Conservation (phyloP, 352 stramenopile genomes). For the Plasmopara muralis region DNA sequence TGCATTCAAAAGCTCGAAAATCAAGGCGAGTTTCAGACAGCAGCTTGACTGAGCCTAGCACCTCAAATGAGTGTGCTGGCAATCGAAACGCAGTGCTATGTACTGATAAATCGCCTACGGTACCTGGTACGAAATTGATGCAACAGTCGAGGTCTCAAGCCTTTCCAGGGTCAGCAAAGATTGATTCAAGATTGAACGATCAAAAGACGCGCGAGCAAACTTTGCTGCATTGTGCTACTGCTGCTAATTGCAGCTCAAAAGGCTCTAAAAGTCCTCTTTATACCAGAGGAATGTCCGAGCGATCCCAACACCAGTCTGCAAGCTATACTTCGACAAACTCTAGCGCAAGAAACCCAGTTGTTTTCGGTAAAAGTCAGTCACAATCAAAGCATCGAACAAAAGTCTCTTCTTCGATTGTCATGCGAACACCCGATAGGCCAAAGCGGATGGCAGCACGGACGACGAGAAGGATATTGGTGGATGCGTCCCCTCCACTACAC, state of each 20-base stretch:
- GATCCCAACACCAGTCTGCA: conserved; percentile 5
- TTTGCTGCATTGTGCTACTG: conserved; percentile 8
- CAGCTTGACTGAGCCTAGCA: conserved; percentile 9
- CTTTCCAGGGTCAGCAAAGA: conserved; percentile 1
- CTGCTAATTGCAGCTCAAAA: conserved; percentile 5
- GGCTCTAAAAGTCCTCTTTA: conserved; percentile 6
- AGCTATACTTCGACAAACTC: conserved; percentile 3
- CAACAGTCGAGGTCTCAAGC: conserved; percentile 1
- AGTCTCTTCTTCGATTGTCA: conserved; percentile 39
- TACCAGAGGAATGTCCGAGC: conserved; percentile 13
- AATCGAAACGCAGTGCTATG: conserved; percentile 4
- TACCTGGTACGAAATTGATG: conserved; percentile 1
- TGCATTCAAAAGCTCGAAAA: conserved; percentile 13
- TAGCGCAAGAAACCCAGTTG: conserved; percentile 2
- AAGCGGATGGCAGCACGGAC: conserved; percentile 38
- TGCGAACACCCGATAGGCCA: conserved; percentile 73
- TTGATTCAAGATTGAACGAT: background rate
- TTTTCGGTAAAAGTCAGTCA: conserved; percentile 2
- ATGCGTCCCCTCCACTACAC: conserved; percentile 68
- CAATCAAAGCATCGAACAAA: conserved; percentile 7
- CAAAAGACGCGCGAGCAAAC: conserved; percentile 4
- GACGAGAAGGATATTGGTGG: conserved; percentile 48
- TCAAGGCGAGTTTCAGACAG: conserved; percentile 16
- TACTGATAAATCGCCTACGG: conserved; percentile 10
- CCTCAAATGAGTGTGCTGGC: conserved; percentile 4